These are phyloP conservation scores for Termitomyces sp. DNA, from an alignment of 768 basidiomycete genomes.

Conservation along the genomic window DNA sequence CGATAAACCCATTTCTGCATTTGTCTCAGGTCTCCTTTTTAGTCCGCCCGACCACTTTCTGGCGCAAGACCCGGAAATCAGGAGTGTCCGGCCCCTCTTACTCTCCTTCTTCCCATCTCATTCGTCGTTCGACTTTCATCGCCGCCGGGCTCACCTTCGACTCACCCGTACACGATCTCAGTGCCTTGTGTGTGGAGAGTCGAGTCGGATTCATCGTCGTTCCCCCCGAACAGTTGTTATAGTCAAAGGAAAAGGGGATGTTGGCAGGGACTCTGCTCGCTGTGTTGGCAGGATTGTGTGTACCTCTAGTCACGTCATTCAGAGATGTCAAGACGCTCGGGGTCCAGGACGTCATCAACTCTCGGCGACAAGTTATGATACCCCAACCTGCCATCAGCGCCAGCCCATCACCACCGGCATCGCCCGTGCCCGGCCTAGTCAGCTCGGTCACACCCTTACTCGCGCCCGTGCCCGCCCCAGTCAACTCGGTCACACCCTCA, in stretches of 20 bases:
- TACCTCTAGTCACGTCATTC: slow-evolving; percentile 3
- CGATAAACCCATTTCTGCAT: not conserved
- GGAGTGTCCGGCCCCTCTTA: slow-evolving; percentile 68
- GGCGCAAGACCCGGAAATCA: slow-evolving; percentile 67
- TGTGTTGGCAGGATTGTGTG: slow-evolving; percentile 1
- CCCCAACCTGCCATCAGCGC: not conserved
- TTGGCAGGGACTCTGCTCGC: slow-evolving; percentile 2
- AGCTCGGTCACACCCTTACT: not conserved
- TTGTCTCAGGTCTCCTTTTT: not conserved
- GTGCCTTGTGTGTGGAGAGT: slow-evolving; percentile 57
- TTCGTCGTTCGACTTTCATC: slow-evolving; percentile 74
- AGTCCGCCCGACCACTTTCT: slow-evolving; percentile 84
- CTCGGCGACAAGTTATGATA: slow-evolving; percentile 4
- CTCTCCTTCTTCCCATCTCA: slow-evolving; percentile 66
- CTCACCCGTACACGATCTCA: slow-evolving; percentile 53
- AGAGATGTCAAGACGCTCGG: slow-evolving; percentile 1
- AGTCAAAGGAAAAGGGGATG: slow-evolving; percentile 9
- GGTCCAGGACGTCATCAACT: slow-evolving; percentile 7
- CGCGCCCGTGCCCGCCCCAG: not conserved
- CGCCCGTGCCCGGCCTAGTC: not conserved
- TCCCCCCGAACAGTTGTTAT: slow-evolving; percentile 33
- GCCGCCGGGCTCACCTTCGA: slow-evolving; percentile 71
- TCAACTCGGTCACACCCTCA: not conserved
- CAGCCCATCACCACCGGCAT: not conserved
- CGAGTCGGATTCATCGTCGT: slow-evolving; percentile 42